Evolutionary conservation across 805 yeast species (phyloP).

Genomic region (Scheffersomyces ergatensis): DNA sequence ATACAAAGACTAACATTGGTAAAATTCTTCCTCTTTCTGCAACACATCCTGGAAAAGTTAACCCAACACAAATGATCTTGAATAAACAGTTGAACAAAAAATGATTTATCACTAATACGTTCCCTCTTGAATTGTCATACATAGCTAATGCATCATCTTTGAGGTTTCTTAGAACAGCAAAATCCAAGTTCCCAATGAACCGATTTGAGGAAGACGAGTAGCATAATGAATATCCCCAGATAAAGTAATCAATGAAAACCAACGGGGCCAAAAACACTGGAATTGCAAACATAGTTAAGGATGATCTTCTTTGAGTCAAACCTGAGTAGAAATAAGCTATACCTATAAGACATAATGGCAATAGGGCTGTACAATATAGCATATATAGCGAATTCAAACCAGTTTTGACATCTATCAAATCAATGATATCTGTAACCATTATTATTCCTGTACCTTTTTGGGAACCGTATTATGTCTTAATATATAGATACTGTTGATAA

Average conservation of each 20-base stretch:
- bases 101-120: slow-evolving; percentile 32
- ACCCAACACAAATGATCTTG: slow-evolving; percentile 36
- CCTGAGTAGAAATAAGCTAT: slow-evolving; percentile 42
- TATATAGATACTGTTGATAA: no score
- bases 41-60: slow-evolving; percentile 43
- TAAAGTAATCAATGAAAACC: slow-evolving; percentile 40
- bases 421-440: neutral
- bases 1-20: slow-evolving; percentile 39
- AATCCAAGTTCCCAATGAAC: slow-evolving; percentile 33
- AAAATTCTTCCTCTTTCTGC: slow-evolving; percentile 42
- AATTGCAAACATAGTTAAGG: slow-evolving; percentile 37
- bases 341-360: slow-evolving; percentile 33
- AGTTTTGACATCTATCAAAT: slow-evolving; percentile 4
- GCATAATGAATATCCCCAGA: slow-evolving; percentile 44
- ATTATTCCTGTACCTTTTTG: neutral
- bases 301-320: slow-evolving; percentile 39
- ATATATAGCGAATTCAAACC: slow-evolving; percentile 23
- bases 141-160: slow-evolving; percentile 11
- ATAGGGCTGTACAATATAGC: slow-evolving; percentile 30
- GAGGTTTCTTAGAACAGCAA: slow-evolving; percentile 28
- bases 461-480: no score
- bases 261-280: slow-evolving; percentile 31
- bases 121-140: slow-evolving; percentile 38
- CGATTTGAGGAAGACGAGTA: slow-evolving; percentile 31
- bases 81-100: slow-evolving; percentile 38